Base-by-base conservation (phyloP, 2,329 filamentous ascomycete genomes). In the Cytospora chrysosperma region DNA sequence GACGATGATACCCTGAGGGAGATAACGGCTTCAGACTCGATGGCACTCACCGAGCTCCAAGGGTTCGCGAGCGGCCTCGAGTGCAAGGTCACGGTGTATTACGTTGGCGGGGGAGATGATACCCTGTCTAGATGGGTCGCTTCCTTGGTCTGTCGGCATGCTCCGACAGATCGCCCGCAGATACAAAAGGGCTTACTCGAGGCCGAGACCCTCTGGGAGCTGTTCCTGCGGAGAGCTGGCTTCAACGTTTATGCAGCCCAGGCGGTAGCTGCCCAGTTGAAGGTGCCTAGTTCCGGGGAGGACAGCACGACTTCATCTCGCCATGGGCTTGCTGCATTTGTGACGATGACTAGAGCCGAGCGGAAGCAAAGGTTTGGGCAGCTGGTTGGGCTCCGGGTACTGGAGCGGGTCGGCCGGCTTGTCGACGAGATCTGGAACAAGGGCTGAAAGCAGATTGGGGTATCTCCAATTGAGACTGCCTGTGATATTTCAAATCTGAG, bases 191-290 rank as follows among this genome's bases (percentile, higher is more conserved):
- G 73, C 32, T 71, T 86, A 32, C 69, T 84, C 9, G 74, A 84
- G 19, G 82, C 85, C 0, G 88, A 91, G 73, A 88, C 87, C 0
- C 72, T 78, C 37, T 90, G 87, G 87, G 90, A 93, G 72, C 53
- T 85, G 12, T 89, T 90, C 66, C 77, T 93, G 27, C 80, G 89
- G 17, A 78, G 80, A 27, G 81, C 82, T 1, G 90, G 90, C 0
- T 73, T 92, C 71, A 93, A 93, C 73, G 82, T 85, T 0, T 92
- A 86, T 71, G 89, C 89, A 2, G 90, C 90, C 3, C 89, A 92
- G 71, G 78, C 79, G 12, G 77, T 92, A 1, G 75, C 91, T 37
- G 76, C 75, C 0, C 72, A 73, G n/a, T 63, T 86, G 15, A 80
- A 79, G 67, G 69, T 69, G 8, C 75, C 74, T 8, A 70, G 70